phyloP scores from a whole-genome alignment of 441 rosid genomes.

The Cnidoscolus chayamansa region DNA sequence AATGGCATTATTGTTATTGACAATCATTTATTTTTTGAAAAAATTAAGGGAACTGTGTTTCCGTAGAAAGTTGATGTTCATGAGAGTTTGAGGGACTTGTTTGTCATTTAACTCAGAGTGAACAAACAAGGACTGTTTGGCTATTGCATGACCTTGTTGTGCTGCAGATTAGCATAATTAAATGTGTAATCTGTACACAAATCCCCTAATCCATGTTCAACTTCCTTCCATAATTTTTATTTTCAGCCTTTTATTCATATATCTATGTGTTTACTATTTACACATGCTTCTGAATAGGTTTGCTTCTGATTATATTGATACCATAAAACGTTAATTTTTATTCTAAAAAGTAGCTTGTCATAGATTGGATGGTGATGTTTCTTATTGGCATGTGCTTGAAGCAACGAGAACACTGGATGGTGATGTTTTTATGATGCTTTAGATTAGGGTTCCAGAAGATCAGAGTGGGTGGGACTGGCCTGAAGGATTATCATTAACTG shows the following conservation, averaged over 20 bases:
- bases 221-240: not conserved
- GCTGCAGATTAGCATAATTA: constrained; percentile 6
- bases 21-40: not conserved
- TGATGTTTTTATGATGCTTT: constrained; percentile 69
- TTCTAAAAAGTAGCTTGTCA: constrained; percentile 20
- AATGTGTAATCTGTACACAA: not conserved
- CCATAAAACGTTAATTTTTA: constrained; percentile 16
- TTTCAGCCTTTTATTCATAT: not conserved
- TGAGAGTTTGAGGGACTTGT: not conserved
- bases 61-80: not conserved
- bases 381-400: constrained; percentile 60
- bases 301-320: constrained; percentile 19
- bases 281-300: constrained; percentile 3
- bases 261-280: not conserved
- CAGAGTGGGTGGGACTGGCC: constrained; percentile 66
- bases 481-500: constrained; percentile 47
- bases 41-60: not conserved
- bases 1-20: not conserved
- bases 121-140: not conserved
- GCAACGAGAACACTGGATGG: constrained; percentile 69
- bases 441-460: constrained; percentile 66
- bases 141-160: constrained; percentile 3
- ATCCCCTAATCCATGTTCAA: not conserved
- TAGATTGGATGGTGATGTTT: constrained; percentile 38
- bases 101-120: not conserved